Conservation (phyloP, 148 eudicot species). For the Hydrangea macrophylla region DNA sequence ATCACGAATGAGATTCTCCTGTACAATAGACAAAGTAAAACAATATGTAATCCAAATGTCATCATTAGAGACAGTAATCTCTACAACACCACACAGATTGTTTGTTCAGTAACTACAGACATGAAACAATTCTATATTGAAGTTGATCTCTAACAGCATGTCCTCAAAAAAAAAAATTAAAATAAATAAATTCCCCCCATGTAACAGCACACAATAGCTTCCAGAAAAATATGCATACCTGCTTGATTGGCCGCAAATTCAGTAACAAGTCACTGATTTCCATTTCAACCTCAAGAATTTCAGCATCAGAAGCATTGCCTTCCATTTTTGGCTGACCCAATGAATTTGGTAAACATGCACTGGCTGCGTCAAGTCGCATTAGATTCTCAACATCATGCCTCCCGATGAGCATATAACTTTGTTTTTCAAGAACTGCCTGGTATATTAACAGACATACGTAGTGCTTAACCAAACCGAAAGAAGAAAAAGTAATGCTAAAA, state of each 20-base stretch:
- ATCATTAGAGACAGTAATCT: no score
- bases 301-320: conserved; percentile 55
- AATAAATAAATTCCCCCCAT: conserved; percentile 1
- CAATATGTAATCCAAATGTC: background rate
- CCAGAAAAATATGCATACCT: conserved; percentile 46
- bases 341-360: conserved; percentile 69
- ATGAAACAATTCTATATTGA: no score
- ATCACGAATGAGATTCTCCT: conserved; percentile 95
- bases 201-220: background rate
- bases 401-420: conserved; percentile 96
- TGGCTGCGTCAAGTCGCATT: conserved; percentile 89
- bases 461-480: conserved; percentile 7
- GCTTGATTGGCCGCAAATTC: conserved; percentile 87
- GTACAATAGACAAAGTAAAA: conserved; percentile 23
- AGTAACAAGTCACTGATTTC: conserved; percentile 77
- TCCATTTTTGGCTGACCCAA: conserved; percentile 30
- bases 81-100: no score
- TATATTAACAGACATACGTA: no score
- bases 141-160: background rate
- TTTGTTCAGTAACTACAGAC: no score
- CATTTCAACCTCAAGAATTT: conserved; percentile 59
- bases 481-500: no score
- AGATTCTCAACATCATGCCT: conserved; percentile 93
- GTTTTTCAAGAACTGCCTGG: conserved; percentile 99
- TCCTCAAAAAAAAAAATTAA: background rate